phyloP scores from a whole-genome alignment of 129 eudicot species.

The Glebionis coronaria region DNA sequence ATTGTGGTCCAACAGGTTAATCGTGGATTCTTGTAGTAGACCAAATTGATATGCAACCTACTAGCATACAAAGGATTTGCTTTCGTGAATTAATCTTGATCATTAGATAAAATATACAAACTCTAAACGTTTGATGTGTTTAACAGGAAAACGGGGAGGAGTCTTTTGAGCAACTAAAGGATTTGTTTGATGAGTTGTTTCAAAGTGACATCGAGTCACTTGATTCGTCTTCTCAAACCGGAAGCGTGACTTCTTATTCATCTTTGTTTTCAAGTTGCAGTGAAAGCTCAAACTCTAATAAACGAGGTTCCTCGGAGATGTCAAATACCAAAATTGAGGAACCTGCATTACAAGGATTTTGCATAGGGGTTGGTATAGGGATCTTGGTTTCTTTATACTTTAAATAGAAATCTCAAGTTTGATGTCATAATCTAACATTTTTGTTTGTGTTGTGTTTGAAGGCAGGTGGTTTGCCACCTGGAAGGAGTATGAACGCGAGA shows the following conservation, averaged over 20 bases:
- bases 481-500: conserved; percentile 27
- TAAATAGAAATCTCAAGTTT: not conserved
- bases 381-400: not conserved
- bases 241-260: conserved; percentile 36
- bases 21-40: conserved; percentile 17
- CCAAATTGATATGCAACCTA: not conserved
- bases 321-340: conserved; percentile 24
- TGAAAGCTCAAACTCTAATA: conserved; percentile 27
- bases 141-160: conserved; percentile 54
- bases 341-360: conserved; percentile 41
- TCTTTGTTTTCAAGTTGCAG: conserved; percentile 43
- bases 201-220: conserved; percentile 45
- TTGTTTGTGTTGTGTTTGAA: conserved; percentile 23
- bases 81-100: conserved; percentile 8
- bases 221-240: conserved; percentile 41
- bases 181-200: conserved; percentile 72
- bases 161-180: conserved; percentile 61
- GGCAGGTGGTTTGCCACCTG: conserved; percentile 36
- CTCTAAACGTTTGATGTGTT: not conserved
- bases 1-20: conserved; percentile 20
- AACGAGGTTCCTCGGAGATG: conserved; percentile 50
- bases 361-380: conserved; percentile 54
- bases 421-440: conserved; percentile 20
- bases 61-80: not conserved
- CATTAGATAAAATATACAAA: not conserved